Evolutionary conservation across 2,329 filamentous ascomycete species (phyloP), one percentile per base, ranked within the genome.

Genomic region (Niveomyces coronatus): DNA sequence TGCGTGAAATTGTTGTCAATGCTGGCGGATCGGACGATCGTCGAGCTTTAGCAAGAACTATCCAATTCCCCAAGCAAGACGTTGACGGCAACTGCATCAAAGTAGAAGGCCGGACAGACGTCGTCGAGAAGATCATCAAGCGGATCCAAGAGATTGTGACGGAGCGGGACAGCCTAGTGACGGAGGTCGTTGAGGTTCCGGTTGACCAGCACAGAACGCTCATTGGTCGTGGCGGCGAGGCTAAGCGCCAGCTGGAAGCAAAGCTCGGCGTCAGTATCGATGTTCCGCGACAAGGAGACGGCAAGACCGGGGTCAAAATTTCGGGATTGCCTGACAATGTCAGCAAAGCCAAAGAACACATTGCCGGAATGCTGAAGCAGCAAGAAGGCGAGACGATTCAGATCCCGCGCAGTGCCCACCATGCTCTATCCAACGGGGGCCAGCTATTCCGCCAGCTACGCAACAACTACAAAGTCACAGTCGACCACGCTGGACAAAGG

Each of bases 1-100:
- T 98, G 42, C 84, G 84, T 44, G 79, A 85, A 44, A 87, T 98
- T 44, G 84, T 98, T 39, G 70, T 83, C 38, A 76, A 84, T 51
- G 88, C 91, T 32, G 93, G 91, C 45, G 93, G 91, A 9, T 87
- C 88, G 26, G 83, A 87, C 49, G 88, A 94, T 54, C 76, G 82
- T 45, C 79, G 84, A 28, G 81, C 84, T 45, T 76, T 91, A 50
- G 85, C 87, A 36, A 84, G 89, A 45, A 86, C 89, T 51, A 86
- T 98, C 43, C 87, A 89, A 58, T 96, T 98, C 69, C 91, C 91
- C 41, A 87, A 88, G 57, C 80, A 85, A 47, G 88, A 94, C 41
- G 76, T 81, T 37, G 80, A 83, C 43, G 86, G 84, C 31, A 85
- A 82, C 53, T 74, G 73, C 18, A 94, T 98, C 61, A 88, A 82